Conservation (phyloP, 768 basidiomycete genomes). For the Serpula lacrymans region DNA sequence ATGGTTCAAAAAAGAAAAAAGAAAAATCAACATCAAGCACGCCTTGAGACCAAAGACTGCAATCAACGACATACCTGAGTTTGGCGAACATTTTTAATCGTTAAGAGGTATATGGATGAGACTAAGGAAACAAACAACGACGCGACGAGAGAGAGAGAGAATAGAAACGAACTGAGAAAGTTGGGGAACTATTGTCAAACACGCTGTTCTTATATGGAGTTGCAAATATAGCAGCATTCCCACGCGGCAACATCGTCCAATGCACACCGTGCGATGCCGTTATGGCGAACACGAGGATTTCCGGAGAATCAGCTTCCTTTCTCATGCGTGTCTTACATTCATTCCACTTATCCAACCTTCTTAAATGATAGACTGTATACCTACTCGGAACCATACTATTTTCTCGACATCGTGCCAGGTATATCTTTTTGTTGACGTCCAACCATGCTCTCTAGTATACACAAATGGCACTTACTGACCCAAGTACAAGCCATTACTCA, state of each 20-base stretch:
- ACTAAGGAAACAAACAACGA: constrained; percentile 6
- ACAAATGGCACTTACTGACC: too few species aligned
- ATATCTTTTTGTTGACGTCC: too few species aligned
- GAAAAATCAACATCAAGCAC: background rate
- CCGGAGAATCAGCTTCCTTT: constrained; percentile 10
- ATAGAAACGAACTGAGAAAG: constrained; percentile 12
- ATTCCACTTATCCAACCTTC: too few species aligned
- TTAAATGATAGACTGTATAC: too few species aligned
- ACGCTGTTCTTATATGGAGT: constrained; percentile 15
- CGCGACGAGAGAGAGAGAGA: constrained; percentile 13
- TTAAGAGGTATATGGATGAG: constrained; percentile 18
- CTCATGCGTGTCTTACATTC: constrained; percentile 7
- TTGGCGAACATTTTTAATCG: constrained; percentile 47
- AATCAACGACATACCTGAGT: constrained; percentile 36
- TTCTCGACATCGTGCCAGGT: too few species aligned
- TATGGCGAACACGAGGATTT: constrained; percentile 5
- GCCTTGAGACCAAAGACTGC: background rate
- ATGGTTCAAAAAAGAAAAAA: constrained; percentile 1
- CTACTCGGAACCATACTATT: too few species aligned
- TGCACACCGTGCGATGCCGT: constrained; percentile 16
- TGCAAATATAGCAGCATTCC: constrained; percentile 12
- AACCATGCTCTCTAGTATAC: too few species aligned
- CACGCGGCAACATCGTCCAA: constrained; percentile 11
- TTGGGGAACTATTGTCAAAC: constrained; percentile 1
- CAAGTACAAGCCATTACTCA: too few species aligned